Conservation (phyloP, 1,284 basidiomycete species). For the Ganoderma lingzhi region DNA sequence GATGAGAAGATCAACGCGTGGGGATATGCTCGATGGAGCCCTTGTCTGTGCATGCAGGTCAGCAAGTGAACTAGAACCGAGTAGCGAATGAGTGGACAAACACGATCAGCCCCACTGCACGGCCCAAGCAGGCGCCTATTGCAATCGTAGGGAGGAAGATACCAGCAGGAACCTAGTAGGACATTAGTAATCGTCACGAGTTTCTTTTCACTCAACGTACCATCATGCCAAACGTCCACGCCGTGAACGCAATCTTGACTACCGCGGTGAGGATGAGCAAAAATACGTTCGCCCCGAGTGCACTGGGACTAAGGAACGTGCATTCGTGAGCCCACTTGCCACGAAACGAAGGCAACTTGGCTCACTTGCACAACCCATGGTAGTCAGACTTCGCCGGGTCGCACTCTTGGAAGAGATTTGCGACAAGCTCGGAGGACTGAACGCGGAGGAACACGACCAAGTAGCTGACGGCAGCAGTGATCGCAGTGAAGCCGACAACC, state of each 20-base stretch:
- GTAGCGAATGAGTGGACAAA: slow-evolving; percentile 42
- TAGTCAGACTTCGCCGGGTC: slow-evolving; percentile 70
- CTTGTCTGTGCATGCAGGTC: slow-evolving; percentile 56
- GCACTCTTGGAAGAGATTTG: slow-evolving; percentile 79
- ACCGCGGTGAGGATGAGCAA: slow-evolving; percentile 66
- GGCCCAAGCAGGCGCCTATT: slow-evolving; percentile 74
- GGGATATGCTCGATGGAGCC: slow-evolving; percentile 66
- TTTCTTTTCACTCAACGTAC: slow-evolving; percentile 45
- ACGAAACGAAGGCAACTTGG: slow-evolving; percentile 34
- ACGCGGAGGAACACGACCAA: slow-evolving; percentile 59
- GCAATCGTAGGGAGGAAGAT: slow-evolving; percentile 80
- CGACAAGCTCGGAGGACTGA: slow-evolving; percentile 74
- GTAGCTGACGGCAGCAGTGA: slow-evolving; percentile 75
- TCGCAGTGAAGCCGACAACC: slow-evolving; percentile 65
- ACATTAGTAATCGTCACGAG: neutral
- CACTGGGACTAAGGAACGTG: slow-evolving; percentile 55
- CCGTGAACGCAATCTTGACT: slow-evolving; percentile 68
- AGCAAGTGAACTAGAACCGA: neutral
- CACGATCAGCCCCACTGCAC: slow-evolving; percentile 75
- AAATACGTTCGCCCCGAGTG: slow-evolving; percentile 72
- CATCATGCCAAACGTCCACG: slow-evolving; percentile 84
- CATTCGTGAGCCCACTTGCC: slow-evolving; percentile 9
- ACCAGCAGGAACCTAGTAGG: slow-evolving; percentile 68
- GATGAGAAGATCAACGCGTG: slow-evolving; percentile 72
- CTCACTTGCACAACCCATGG: slow-evolving; percentile 78